A percentile compares a stretch with the other conserved stretches of the same genome.
Evolutionary conservation across 345 rosid species (phyloP).

Genomic region (Leavenworthia alabamica): DNA sequence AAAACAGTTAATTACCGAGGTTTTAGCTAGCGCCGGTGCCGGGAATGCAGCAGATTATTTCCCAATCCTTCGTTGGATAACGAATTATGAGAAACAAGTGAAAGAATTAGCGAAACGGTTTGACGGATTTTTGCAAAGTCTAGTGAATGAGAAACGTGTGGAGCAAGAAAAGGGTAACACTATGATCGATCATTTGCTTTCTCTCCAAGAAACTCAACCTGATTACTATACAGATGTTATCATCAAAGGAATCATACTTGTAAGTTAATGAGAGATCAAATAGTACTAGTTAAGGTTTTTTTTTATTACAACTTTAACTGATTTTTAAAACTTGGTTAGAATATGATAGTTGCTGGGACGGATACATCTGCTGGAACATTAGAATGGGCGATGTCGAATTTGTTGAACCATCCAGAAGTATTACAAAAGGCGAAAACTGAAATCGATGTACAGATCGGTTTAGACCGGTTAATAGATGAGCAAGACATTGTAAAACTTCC

Average conservation of each 20-base stretch:
- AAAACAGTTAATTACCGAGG: slow-evolving; percentile 33
- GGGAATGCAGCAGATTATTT: slow-evolving; percentile 38
- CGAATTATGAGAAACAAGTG: slow-evolving; percentile 27
- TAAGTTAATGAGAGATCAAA: slow-evolving; percentile 6
- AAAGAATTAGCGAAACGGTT: slow-evolving; percentile 7
- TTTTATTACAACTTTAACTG: no score
- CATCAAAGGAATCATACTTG: slow-evolving; percentile 45
- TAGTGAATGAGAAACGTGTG: slow-evolving; percentile 38
- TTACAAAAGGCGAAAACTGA: slow-evolving; percentile 31
- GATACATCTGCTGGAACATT: slow-evolving; percentile 19
- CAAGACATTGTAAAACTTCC: slow-evolving; percentile 31
- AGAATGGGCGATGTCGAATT: no score
- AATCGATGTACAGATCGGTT: slow-evolving; percentile 22
- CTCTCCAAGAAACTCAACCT: slow-evolving; percentile 43
- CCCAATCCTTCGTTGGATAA: slow-evolving; percentile 41
- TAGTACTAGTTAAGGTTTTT: no score
- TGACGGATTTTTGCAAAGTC: slow-evolving; percentile 38
- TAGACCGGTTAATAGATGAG: slow-evolving; percentile 31
- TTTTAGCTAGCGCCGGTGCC: slow-evolving; percentile 5
- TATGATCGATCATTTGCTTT: slow-evolving; percentile 50
- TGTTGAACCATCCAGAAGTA: slow-evolving; percentile 33
- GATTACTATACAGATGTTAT: slow-evolving; percentile 38
- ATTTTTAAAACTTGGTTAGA: slow-evolving; percentile 4
- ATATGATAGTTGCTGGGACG: slow-evolving; percentile 37
- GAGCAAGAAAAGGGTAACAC: slow-evolving; percentile 19